A percentile compares a stretch with the other conserved stretches of the same genome.
These are phyloP conservation scores for Nicotiana noctiflora DNA, from an alignment of 257 asterid genomes.

Conservation along the genomic window DNA sequence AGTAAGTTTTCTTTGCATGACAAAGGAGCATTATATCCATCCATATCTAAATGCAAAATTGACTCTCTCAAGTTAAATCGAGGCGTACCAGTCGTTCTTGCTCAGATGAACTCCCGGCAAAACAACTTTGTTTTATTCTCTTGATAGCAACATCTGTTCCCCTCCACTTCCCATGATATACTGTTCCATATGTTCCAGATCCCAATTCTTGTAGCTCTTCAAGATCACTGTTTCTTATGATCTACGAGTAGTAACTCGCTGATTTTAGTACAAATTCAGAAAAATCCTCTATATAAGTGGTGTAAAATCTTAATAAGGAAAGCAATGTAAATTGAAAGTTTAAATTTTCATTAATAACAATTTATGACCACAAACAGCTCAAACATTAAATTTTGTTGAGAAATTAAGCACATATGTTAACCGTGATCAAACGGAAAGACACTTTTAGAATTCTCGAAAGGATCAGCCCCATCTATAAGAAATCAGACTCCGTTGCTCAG, in stretches of 20 bases:
- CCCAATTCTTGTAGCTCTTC: constrained; percentile 45
- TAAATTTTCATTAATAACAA: background rate
- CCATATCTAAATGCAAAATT: background rate
- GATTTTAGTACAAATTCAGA: constrained; percentile 1
- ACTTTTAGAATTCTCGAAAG: background rate
- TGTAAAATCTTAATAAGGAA: background rate
- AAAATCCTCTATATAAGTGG: background rate
- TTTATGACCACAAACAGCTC: background rate
- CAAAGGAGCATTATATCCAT: background rate
- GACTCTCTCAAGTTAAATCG: background rate
- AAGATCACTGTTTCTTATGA: constrained; percentile 34
- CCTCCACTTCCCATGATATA: constrained; percentile 45
- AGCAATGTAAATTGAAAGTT: background rate
- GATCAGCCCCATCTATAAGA: background rate
- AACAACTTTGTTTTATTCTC: constrained; percentile 41
- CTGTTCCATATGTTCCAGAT: constrained; percentile 49
- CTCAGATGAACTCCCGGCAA: constrained; percentile 36
- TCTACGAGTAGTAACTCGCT: constrained; percentile 19
- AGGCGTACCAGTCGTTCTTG: constrained; percentile 34
- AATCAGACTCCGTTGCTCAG: no score
- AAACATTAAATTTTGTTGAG: background rate
- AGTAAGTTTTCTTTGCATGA: background rate
- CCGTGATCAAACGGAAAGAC: background rate
- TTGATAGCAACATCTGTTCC: constrained; percentile 51
- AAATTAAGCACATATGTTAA: background rate